Evolutionary conservation across 495 filamentous ascomycete species (phyloP).

Genomic region (Durotheca rogersii): DNA sequence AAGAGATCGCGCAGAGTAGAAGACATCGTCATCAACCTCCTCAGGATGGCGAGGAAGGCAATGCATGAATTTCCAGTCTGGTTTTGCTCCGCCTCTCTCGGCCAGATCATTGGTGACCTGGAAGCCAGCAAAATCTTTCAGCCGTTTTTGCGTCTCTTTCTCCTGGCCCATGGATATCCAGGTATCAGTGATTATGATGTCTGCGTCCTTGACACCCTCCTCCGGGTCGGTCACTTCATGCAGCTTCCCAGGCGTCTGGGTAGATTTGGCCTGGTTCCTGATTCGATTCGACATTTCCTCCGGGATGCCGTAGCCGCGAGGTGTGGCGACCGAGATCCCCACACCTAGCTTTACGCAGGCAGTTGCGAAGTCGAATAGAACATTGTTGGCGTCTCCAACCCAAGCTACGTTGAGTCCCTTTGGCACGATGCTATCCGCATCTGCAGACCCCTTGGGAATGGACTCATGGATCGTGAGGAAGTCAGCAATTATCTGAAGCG

Average conservation of each 20-base stretch:
- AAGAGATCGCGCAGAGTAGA: conserved; percentile 76
- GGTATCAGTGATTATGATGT: conserved; percentile 92
- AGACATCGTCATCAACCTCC: conserved; percentile 92
- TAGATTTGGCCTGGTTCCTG: conserved; percentile 55
- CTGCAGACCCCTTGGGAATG: conserved; percentile 49
- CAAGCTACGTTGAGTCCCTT: conserved; percentile 88
- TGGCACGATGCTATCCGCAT: conserved; percentile 59
- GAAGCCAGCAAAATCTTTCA: conserved; percentile 84
- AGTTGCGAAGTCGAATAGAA: conserved; percentile 88
- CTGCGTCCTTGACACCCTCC: conserved; percentile 83
- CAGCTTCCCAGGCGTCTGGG: conserved; percentile 62
- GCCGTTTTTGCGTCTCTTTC: conserved; percentile 68
- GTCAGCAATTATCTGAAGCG: conserved; percentile 89
- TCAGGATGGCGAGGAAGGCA: conserved; percentile 92
- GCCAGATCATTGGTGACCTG: conserved; percentile 85
- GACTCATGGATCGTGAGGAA: conserved; percentile 86
- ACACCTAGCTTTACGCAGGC: conserved; percentile 83
- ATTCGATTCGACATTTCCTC: conserved; percentile 68
- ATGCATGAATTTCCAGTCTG: conserved; percentile 97
- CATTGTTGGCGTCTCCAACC: conserved; percentile 97
- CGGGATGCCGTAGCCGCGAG: conserved; percentile 77
- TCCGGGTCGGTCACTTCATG: conserved; percentile 76
- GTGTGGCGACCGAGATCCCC: conserved; percentile 81
- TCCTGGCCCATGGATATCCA: conserved; percentile 99
- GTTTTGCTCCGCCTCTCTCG: conserved; percentile 79